These are phyloP conservation scores for Penicillium sp. DNA, from an alignment of 2,329 filamentous ascomycete genomes.

Conservation along the genomic window DNA sequence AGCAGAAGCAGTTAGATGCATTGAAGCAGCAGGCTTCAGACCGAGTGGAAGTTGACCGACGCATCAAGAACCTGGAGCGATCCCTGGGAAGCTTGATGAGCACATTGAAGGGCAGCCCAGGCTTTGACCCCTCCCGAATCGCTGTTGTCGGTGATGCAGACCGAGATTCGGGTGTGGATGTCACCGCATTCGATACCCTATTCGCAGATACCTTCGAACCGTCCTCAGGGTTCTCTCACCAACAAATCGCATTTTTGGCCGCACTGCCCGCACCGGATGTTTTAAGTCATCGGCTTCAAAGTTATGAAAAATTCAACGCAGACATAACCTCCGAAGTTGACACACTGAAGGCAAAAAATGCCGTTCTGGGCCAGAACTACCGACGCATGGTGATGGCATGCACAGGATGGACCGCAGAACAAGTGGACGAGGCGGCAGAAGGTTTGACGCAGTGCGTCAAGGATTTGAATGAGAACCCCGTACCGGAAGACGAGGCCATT, in stretches of 20 bases:
- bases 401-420: slow-evolving; percentile 68
- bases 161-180: slow-evolving; percentile 36
- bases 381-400: slow-evolving; percentile 82
- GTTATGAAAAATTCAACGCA: slow-evolving; percentile 64
- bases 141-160: slow-evolving; percentile 48
- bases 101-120: slow-evolving; percentile 47
- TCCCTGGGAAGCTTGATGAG: slow-evolving; percentile 66
- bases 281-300: slow-evolving; percentile 63
- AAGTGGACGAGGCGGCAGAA: slow-evolving; percentile 76
- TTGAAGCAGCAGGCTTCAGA: slow-evolving; percentile 62
- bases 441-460: slow-evolving; percentile 81
- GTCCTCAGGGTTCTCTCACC: slow-evolving; percentile 39
- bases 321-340: slow-evolving; percentile 63
- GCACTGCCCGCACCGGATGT: slow-evolving; percentile 56
- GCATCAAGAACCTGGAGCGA: slow-evolving; percentile 70
- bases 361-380: slow-evolving; percentile 81
- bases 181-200: slow-evolving; percentile 31
- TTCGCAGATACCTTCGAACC: slow-evolving; percentile 39
- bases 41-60: slow-evolving; percentile 60
- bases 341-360: slow-evolving; percentile 69
- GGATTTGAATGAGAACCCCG: slow-evolving; percentile 59
- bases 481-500: slow-evolving; percentile 42
- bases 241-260: slow-evolving; percentile 42
- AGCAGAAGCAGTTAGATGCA: slow-evolving; percentile 66
- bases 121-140: slow-evolving; percentile 44